Conservation (phyloP, 371 early-diverging fungal genomes). For the Syncephalastrum sp. region DNA sequence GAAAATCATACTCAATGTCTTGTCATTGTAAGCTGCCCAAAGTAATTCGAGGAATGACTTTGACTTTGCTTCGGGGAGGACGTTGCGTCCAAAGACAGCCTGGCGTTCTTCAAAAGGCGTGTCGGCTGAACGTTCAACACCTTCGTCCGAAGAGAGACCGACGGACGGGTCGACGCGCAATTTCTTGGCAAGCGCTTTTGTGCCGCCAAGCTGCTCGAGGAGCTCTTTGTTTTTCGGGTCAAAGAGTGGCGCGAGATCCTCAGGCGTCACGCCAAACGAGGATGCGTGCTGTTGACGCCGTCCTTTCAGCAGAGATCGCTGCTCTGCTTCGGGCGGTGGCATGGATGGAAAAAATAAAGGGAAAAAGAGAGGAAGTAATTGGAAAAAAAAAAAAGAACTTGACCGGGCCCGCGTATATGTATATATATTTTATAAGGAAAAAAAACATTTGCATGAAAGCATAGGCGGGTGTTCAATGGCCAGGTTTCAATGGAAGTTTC, state of each 20-base stretch:
- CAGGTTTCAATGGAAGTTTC: background rate
- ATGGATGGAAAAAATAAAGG: slow-evolving; percentile 16
- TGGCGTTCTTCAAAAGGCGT: slow-evolving; percentile 60
- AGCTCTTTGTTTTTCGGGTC: slow-evolving; percentile 71
- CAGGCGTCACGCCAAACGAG: slow-evolving; percentile 46
- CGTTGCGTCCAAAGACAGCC: slow-evolving; percentile 68
- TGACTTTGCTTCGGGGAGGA: slow-evolving; percentile 66
- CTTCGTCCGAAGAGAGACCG: slow-evolving; percentile 71
- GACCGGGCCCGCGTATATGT: background rate
- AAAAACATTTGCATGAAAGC: slow-evolving; percentile 2
- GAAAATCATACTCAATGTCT: slow-evolving; percentile 55
- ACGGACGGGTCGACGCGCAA: slow-evolving; percentile 62
- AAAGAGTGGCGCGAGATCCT: slow-evolving; percentile 54
- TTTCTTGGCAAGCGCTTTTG: slow-evolving; percentile 54
- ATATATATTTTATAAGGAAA: background rate
- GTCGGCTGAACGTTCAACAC: slow-evolving; percentile 27
- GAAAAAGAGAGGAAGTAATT: slow-evolving; percentile 9
- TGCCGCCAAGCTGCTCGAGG: slow-evolving; percentile 70
- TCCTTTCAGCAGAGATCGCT: slow-evolving; percentile 27
- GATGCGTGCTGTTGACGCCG: slow-evolving; percentile 5
- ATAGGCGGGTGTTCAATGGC: background rate
- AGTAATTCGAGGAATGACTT: slow-evolving; percentile 63
- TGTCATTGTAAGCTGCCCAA: slow-evolving; percentile 68
- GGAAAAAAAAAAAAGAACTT: slow-evolving; percentile 2
- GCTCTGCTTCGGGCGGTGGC: slow-evolving; percentile 26